phyloP scores from a whole-genome alignment of 2,329 filamentous ascomycete species.

The Aspergillus persii region DNA sequence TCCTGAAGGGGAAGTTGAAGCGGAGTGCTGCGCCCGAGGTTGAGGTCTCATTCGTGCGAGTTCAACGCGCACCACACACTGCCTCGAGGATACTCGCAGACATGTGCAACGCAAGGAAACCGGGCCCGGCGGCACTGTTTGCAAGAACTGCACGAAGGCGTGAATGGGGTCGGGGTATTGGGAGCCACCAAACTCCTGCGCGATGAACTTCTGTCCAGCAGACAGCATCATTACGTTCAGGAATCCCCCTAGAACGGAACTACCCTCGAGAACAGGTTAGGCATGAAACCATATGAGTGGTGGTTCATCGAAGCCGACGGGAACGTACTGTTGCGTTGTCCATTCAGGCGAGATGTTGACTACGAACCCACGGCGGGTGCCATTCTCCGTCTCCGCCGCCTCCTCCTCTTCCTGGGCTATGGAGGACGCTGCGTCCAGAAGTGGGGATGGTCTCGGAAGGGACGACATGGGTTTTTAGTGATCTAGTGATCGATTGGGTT shows the following conservation, averaged over 20 bases:
- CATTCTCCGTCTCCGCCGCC: constrained; percentile 1
- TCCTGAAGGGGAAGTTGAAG: neutral
- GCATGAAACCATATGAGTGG: neutral
- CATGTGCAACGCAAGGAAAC: constrained; percentile 14
- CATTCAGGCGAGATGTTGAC: constrained; percentile 18
- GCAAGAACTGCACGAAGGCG: constrained; percentile 21
- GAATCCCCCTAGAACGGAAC: constrained; percentile 23
- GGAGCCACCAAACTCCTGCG: constrained; percentile 7
- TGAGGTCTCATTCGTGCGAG: neutral
- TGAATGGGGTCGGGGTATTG: constrained; percentile 20
- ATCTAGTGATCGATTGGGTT: neutral
- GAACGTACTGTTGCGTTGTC: constrained; percentile 22
- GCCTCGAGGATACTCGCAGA: constrained; percentile 16
- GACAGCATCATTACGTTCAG: constrained; percentile 19
- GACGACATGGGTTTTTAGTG: neutral
- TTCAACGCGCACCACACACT: constrained; percentile 20
- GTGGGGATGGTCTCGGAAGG: constrained; percentile 1
- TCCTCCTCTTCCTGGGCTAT: neutral
- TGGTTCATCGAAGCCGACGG: neutral
- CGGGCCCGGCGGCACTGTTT: constrained; percentile 15
- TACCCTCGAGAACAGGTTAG: neutral
- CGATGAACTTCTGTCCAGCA: constrained; percentile 14
- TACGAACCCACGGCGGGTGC: constrained; percentile 12
- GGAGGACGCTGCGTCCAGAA: constrained; percentile 17
- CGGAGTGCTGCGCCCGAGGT: neutral